Conservation (phyloP, 768 basidiomycete genomes). For the Lentinula guzmanii region DNA sequence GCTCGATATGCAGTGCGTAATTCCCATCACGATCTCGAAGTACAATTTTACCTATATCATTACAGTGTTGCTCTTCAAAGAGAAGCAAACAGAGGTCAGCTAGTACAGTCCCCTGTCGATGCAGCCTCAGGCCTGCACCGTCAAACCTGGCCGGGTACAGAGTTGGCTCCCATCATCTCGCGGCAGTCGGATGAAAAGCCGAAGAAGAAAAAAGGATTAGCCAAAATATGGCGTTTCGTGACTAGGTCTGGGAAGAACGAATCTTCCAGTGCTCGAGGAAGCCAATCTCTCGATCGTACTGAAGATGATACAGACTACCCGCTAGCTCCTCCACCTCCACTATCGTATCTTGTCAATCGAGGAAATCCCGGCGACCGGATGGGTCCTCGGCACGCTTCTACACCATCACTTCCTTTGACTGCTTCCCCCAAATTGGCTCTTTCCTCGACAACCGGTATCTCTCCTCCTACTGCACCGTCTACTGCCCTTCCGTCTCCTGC, state of each 20-base stretch:
- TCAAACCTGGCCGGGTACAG: slow-evolving; percentile 44
- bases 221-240: slow-evolving; percentile 78
- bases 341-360: slow-evolving; percentile 79
- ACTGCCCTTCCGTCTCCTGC: slow-evolving; percentile 71
- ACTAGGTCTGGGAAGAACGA: slow-evolving; percentile 47
- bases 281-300: slow-evolving; percentile 33
- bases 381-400: slow-evolving; percentile 56
- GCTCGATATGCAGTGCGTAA: slow-evolving; percentile 87
- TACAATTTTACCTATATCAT: background rate
- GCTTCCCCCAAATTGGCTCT: slow-evolving; percentile 48
- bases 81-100: slow-evolving; percentile 35
- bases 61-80: slow-evolving; percentile 72
- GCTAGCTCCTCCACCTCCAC: slow-evolving; percentile 83
- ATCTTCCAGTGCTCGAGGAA: slow-evolving; percentile 19
- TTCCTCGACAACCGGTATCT: slow-evolving; percentile 52
- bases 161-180: slow-evolving; percentile 24
- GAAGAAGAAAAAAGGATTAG: slow-evolving; percentile 74
- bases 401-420: slow-evolving; percentile 60
- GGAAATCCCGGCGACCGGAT: slow-evolving; percentile 41
- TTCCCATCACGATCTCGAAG: background rate
- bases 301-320: slow-evolving; percentile 64
- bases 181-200: slow-evolving; percentile 34
- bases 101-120: slow-evolving; percentile 27
- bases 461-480: slow-evolving; percentile 71
- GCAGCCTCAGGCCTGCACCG: slow-evolving; percentile 37